phyloP scores from a whole-genome alignment of 1,284 basidiomycete genomes.

The Fomitopsis schrenkii region DNA sequence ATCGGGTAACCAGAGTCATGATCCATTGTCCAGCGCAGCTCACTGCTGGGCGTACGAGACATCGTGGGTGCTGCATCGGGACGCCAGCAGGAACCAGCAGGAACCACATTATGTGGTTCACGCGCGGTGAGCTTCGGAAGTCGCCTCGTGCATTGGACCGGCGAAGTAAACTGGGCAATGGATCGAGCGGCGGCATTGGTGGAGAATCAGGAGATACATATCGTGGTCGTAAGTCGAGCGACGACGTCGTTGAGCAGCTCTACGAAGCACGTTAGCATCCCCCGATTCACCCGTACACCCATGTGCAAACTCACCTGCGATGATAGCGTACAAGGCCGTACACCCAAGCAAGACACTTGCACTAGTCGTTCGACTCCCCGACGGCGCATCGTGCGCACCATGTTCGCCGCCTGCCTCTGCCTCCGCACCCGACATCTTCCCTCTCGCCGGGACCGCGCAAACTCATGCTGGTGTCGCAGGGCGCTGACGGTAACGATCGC shows the following conservation, averaged over 20 bases:
- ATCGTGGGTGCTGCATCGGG: too few relatives aligned
- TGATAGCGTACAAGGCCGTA: conserved; percentile 92
- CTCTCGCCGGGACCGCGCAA: conserved; percentile 43
- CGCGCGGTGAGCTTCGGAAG: too few relatives aligned
- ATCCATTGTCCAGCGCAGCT: too few relatives aligned
- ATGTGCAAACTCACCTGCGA: conserved; percentile 69
- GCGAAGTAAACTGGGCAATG: too few relatives aligned
- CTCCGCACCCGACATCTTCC: conserved; percentile 28
- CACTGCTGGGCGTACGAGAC: too few relatives aligned
- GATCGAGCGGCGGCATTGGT: too few relatives aligned
- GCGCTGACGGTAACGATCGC: conserved; percentile 89
- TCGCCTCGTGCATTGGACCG: too few relatives aligned
- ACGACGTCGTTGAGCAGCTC: conserved; percentile 96
- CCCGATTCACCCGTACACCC: too few relatives aligned
- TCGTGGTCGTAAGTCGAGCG: conserved; percentile 25
- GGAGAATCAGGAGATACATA: too few relatives aligned
- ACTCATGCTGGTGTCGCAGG: conserved; percentile 68
- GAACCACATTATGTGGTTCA: too few relatives aligned
- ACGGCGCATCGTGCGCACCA: conserved; percentile 92
- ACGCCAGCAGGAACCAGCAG: too few relatives aligned
- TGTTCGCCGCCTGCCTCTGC: conserved; percentile 52
- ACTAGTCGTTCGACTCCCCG: conserved; percentile 86
- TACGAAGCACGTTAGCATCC: conserved; percentile 24
- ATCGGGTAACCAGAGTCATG: too few relatives aligned
- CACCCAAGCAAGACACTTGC: conserved; percentile 86